A percentile compares a stretch with the other conserved stretches of the same genome.
Evolutionary conservation across 1,284 basidiomycete species (phyloP).

Genomic region (Papiliotrema nemorosa): DNA sequence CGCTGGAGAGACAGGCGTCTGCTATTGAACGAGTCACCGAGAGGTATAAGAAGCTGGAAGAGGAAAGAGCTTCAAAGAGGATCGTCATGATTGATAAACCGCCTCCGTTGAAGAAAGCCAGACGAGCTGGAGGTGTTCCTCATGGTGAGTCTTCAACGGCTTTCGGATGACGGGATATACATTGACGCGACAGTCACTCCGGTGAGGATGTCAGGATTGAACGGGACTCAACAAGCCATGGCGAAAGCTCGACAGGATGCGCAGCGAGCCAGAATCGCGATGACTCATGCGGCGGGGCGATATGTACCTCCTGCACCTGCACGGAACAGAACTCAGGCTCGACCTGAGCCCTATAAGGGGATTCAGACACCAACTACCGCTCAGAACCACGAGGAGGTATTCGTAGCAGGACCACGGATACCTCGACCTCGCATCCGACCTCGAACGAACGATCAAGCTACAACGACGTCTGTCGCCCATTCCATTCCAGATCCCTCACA

Average conservation of each 20-base stretch:
- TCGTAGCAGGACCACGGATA: not conserved
- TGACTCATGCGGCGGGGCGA: slow-evolving; percentile 40
- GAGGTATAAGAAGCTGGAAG: slow-evolving; percentile 37
- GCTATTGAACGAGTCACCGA: slow-evolving; percentile 31
- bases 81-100: slow-evolving; percentile 37
- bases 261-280: slow-evolving; percentile 33
- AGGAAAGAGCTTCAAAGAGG: slow-evolving; percentile 29
- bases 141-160: not conserved
- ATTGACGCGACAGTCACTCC: slow-evolving; percentile 2
- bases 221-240: slow-evolving; percentile 12
- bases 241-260: slow-evolving; percentile 37
- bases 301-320: slow-evolving; percentile 24
- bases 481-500: not conserved
- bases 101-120: slow-evolving; percentile 15
- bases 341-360: slow-evolving; percentile 15
- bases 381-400: not conserved
- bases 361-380: no score
- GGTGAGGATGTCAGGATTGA: not conserved
- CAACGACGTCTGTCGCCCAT: not conserved
- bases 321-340: not conserved
- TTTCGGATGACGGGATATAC: not conserved
- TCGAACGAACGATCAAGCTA: not conserved
- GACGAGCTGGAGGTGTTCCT: not conserved
- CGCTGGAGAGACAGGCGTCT: slow-evolving; percentile 23
- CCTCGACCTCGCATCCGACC: slow-evolving; percentile 3